phyloP scores from a whole-genome alignment of 208 protist species.

The Leishmania major region DNA sequence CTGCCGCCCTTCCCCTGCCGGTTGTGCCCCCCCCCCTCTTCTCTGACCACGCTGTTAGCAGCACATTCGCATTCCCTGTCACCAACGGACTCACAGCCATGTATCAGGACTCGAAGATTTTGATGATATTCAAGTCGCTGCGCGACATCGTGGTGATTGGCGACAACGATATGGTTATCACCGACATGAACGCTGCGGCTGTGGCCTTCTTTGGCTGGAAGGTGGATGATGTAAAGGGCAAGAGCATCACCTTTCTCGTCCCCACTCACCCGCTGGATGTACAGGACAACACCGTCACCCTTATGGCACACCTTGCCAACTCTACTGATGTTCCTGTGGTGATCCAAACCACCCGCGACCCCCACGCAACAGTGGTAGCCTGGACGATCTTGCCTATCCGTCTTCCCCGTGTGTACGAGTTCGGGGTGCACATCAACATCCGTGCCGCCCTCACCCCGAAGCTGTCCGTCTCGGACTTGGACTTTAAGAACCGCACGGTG shows the following conservation, averaged over 20 bases:
- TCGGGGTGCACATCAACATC: conserved; percentile 90
- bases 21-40: not conserved
- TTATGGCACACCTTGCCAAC: conserved; percentile 67
- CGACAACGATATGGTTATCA: conserved; percentile 90
- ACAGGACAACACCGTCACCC: conserved; percentile 80
- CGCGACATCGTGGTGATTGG: conserved; percentile 90
- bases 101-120: conserved; percentile 81
- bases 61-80: not conserved
- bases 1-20: not conserved
- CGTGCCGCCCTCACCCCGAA: conserved; percentile 85
- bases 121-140: conserved; percentile 87
- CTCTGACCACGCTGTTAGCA: not conserved
- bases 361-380: conserved; percentile 86
- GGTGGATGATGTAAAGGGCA: conserved; percentile 71
- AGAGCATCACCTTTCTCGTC: conserved; percentile 90
- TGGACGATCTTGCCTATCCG: conserved; percentile 85
- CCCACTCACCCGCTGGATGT: conserved; percentile 86
- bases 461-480: conserved; percentile 86
- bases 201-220: conserved; percentile 82
- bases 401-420: conserved; percentile 84
- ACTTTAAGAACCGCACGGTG: conserved; percentile 92
- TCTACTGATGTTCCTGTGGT: conserved; percentile 73
- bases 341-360: conserved; percentile 87
- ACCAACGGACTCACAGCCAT: conserved; percentile 23
- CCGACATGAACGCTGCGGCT: conserved; percentile 83